phyloP scores from a whole-genome alignment of 495 filamentous ascomycete genomes.

The Evernia prunastri region DNA sequence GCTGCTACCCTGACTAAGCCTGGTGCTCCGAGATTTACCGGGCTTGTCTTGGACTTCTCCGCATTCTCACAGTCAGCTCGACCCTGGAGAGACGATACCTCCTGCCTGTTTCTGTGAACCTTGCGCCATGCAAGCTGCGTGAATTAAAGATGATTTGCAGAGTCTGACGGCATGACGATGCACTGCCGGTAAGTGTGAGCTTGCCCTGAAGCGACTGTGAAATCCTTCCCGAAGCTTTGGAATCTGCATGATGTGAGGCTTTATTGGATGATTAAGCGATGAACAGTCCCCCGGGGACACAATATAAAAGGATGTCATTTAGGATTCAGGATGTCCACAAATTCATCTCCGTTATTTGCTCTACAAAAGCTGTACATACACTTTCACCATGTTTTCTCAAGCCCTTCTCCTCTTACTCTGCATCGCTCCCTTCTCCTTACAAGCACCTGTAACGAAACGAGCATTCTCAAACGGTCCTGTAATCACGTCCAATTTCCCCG shows the following conservation, averaged over 20 bases:
- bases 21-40: no score
- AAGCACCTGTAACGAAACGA: slow-evolving; percentile 18
- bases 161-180: not conserved
- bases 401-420: slow-evolving; percentile 6
- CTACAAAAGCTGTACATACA: not conserved
- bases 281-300: not conserved
- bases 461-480: slow-evolving; percentile 25
- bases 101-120: not conserved
- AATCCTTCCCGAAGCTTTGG: not conserved
- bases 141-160: not conserved
- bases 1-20: no score
- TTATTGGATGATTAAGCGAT: not conserved
- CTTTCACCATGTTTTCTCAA: not conserved
- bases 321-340: not conserved
- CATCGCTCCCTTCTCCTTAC: slow-evolving; percentile 6
- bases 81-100: not conserved
- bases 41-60: not conserved
- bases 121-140: not conserved
- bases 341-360: not conserved
- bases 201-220: not conserved
- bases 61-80: not conserved
- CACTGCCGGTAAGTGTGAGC: not conserved
- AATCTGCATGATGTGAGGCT: not conserved
- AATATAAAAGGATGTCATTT: not conserved
- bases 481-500: slow-evolving; percentile 32